Base-by-base conservation (phyloP, 345 rosid genomes). In the Syzygium oleosum region DNA sequence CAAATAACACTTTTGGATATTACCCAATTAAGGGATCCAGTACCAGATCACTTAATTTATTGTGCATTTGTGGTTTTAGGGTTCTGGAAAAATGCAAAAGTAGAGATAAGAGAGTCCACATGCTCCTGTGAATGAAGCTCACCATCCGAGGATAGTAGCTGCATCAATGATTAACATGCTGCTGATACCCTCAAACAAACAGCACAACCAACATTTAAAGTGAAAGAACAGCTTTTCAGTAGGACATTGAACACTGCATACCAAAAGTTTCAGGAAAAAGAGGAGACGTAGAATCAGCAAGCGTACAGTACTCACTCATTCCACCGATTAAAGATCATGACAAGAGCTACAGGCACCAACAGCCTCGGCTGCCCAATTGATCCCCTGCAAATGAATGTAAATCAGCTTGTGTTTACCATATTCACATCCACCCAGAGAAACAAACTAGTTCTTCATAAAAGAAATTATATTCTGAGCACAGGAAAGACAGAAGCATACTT, bases 281-380 rank as follows among this genome's bases (percentile, higher is more conserved):
- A 61, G 43, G 49, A 9, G 49, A 41, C 14, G 19, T 38, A 73
- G 80, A 68, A 19, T 73, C 19, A 11, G 8, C 43, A 73, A 38
- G 49, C 25, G 49, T 34, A 21, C 80, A 2, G 25, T 83, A 73
- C 96, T 95, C 93, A 97, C 98, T 25, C 91, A 85, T 96, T 97
- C 99, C 98, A 97, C 51, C 98, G 92, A 85, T 95, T 95, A 91
- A 90, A 96, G 87, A 97, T 58, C 98, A 96, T 95, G 92, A 97
- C 99, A 92, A 97, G 92, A 56, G 90, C 92, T 84, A 94, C 98
- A n/a, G 99, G 99, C 90, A 96, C 96, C 41, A 95, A 91, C 87
- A 97, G 90, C 91, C 99, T 96, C 7, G 99, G 98, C 91, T 95
- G 99, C 79, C 91, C 96, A 87, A 92, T 85, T 88, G 97, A 98